phyloP scores from a whole-genome alignment of 768 basidiomycete genomes.

The Cystobasidium ongulense region DNA sequence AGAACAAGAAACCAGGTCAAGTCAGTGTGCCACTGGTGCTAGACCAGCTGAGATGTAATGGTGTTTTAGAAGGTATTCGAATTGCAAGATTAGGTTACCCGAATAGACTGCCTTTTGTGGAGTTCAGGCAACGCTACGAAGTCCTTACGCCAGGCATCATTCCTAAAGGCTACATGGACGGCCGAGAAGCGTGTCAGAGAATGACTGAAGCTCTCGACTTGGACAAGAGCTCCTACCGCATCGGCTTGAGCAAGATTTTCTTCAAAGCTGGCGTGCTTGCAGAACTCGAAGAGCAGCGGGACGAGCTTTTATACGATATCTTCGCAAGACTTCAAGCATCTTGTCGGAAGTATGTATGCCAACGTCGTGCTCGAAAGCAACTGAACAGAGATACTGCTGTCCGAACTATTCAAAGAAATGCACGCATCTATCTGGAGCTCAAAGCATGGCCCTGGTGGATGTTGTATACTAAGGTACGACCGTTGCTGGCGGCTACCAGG shows the following conservation, averaged over 20 bases:
- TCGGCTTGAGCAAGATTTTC: conserved; percentile 95
- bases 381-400: conserved; percentile 84
- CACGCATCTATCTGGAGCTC: conserved; percentile 77
- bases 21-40: conserved; percentile 90
- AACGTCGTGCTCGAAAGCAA: conserved; percentile 87
- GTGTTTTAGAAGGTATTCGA: conserved; percentile 96
- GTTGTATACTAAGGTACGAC: conserved; percentile 90
- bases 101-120: conserved; percentile 89
- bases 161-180: conserved; percentile 94
- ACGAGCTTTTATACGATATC: conserved; percentile 74
- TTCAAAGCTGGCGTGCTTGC: conserved; percentile 98
- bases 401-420: conserved; percentile 87
- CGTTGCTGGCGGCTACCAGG: conserved; percentile 80
- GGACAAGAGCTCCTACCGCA: conserved; percentile 72
- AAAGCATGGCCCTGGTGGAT: conserved; percentile 99
- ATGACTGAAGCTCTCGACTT: conserved; percentile 86
- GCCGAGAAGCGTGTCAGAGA: conserved; percentile 79
- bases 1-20: conserved; percentile 77
- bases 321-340: conserved; percentile 81
- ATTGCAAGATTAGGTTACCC: conserved; percentile 96
- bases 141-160: conserved; percentile 87
- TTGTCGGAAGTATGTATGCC: conserved; percentile 72
- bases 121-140: conserved; percentile 95
- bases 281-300: conserved; percentile 85
- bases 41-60: conserved; percentile 94